A percentile compares a stretch with the other conserved stretches of the same genome.
Evolutionary conservation across 2,329 filamentous ascomycete genomes (phyloP).

Genomic region (Hypocreales sp.): DNA sequence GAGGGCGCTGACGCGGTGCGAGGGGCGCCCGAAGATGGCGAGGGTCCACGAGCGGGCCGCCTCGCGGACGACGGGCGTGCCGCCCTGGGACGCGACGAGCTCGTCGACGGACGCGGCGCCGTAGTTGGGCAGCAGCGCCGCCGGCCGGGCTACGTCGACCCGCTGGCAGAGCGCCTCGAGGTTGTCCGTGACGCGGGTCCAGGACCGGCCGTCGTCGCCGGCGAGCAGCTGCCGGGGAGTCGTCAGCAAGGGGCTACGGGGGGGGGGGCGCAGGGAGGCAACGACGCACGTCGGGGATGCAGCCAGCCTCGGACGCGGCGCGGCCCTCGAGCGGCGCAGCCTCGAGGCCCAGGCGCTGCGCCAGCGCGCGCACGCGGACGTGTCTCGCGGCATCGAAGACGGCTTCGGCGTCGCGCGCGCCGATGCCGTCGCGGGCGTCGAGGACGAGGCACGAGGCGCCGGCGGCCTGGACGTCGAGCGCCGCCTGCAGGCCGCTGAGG

Average conservation of each 20-base stretch:
- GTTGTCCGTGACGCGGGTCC: constrained; percentile 6
- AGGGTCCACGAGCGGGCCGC: constrained; percentile 10
- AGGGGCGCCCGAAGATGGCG: constrained; percentile 9
- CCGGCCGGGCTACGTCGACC: constrained; percentile 7
- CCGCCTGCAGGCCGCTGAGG: constrained; percentile 10
- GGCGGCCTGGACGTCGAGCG: constrained; percentile 7
- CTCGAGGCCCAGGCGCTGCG: constrained; percentile 1
- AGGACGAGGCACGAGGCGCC: constrained; percentile 10
- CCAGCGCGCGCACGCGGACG: not conserved
- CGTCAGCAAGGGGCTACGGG: too few relatives aligned
- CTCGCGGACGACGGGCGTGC: constrained; percentile 4
- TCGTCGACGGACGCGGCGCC: constrained; percentile 7
- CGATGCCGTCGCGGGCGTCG: constrained; percentile 2
- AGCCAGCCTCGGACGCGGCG: not conserved
- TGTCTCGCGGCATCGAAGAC: not conserved
- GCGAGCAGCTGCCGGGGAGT: constrained; percentile 2
- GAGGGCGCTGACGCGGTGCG: constrained; percentile 6
- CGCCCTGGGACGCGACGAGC: constrained; percentile 8
- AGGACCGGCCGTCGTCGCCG: constrained; percentile 6
- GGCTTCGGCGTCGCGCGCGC: not conserved
- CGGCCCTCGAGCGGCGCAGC: constrained; percentile 1
- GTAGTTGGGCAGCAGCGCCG: constrained; percentile 5
- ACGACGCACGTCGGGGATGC: too few relatives aligned
- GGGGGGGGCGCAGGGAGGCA: too few relatives aligned
- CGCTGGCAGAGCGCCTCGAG: constrained; percentile 7